Evolutionary conservation across 1,284 basidiomycete genomes (phyloP), one percentile per base, ranked within the genome.

Genomic region (Heterobasidion occidentale): DNA sequence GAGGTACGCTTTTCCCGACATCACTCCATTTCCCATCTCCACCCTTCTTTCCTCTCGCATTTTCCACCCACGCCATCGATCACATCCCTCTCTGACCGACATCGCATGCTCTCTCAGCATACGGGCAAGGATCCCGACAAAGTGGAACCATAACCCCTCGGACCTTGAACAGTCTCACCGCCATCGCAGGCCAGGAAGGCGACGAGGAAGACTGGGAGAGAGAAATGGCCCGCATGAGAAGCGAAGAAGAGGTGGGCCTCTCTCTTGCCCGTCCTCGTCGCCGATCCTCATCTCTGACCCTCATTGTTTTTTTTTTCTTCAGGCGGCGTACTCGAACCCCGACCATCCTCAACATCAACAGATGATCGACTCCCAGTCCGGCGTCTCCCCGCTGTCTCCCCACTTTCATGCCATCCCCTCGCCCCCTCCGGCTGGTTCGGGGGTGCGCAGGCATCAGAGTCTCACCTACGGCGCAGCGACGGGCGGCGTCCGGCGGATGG

Each of bases 171-270:
- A 90, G 86, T 68, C 79, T 92, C 53, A 80, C 85, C 46, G 86
- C 86, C 56, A 92, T 92, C 68, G 81, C 86, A 53, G 89, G 89
- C 49, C 88, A 90, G 64, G 88, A 90, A 63, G 88, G 83, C 63
- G 88, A 91, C 60, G 89, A 92, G 68, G 89, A 90, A 61, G 86
- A 88, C 59, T 92, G 90, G 89, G 88, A 89, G 67, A 74, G 77
- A 47, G 83, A 83, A 38, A 77, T 85, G 65, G 77, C 76, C 14
- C 82, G 80, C 65, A 76, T 69, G 70, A 69, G 69, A 56, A 69
- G 81, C 61, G 84, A 87, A 49, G 86, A 86, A 45, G 85, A 84
- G 71, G 85, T 86, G 9, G 11, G 9, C 27, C 27, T 6, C 9
- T 51, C 35, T 27, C 3, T 6, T 2, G 27, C 33, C 15, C 20